phyloP scores from a whole-genome alignment of 352 stramenopile species.

The Globisporangium alternatum region DNA sequence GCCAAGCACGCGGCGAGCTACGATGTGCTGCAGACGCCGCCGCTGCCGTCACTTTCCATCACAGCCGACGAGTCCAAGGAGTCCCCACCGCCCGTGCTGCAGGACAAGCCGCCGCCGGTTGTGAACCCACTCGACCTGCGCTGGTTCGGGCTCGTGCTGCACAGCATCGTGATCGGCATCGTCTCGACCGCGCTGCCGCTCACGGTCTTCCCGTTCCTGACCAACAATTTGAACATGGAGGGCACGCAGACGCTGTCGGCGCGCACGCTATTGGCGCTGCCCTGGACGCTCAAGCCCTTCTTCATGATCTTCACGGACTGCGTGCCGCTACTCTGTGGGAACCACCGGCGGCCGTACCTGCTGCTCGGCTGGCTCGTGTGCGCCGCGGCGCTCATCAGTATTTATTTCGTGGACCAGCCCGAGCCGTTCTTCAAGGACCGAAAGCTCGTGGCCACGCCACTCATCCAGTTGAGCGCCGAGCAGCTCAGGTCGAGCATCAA shows the following conservation, averaged over 20 bases:
- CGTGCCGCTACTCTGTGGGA: constrained; percentile 22
- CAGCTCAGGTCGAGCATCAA: constrained; percentile 37
- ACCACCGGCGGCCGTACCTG: constrained; percentile 31
- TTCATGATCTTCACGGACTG: constrained; percentile 39
- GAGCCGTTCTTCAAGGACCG: constrained; percentile 46
- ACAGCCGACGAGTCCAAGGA: background rate
- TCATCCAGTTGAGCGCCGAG: constrained; percentile 20
- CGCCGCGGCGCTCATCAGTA: constrained; percentile 24
- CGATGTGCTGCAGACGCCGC: constrained; percentile 7
- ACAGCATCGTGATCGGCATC: constrained; percentile 48
- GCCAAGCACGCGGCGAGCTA: background rate
- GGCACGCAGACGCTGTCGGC: constrained; percentile 56
- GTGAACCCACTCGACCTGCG: constrained; percentile 33
- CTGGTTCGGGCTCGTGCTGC: constrained; percentile 47
- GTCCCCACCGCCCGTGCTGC: constrained; percentile 7
- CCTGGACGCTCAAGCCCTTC: constrained; percentile 52
- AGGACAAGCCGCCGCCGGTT: background rate
- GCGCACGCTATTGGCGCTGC: constrained; percentile 41
- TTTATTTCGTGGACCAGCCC: constrained; percentile 38
- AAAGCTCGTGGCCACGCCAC: constrained; percentile 22
- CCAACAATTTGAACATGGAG: constrained; percentile 68
- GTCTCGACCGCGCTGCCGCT: constrained; percentile 53
- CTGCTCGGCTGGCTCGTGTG: constrained; percentile 43
- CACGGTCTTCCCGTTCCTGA: constrained; percentile 62
- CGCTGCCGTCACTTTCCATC: background rate